Evolutionary conservation across 441 rosid species (phyloP).

Genomic region (Jatropha multifida): DNA sequence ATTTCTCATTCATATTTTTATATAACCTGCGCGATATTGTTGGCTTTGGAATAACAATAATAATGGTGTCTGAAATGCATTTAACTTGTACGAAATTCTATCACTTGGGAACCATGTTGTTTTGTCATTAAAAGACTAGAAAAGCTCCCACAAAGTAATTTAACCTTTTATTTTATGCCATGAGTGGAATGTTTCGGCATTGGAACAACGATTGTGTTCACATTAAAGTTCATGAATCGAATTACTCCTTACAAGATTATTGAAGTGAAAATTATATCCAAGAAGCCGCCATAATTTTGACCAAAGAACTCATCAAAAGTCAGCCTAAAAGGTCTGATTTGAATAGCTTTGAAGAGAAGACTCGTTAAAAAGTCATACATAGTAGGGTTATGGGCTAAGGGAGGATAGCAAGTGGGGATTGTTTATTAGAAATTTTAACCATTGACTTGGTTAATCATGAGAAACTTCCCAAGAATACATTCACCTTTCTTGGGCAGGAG

Average conservation of each 20-base stretch:
- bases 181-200: background rate
- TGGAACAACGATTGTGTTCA: background rate
- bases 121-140: background rate
- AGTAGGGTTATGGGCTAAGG: background rate
- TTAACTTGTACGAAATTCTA: background rate
- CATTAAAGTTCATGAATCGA: background rate
- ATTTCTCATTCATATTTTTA: background rate
- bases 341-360: background rate
- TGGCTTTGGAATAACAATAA: background rate
- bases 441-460: background rate
- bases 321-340: background rate
- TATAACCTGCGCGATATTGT: no score
- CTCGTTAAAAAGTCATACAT: background rate
- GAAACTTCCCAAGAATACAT: background rate
- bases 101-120: background rate
- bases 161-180: background rate
- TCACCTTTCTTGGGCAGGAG: background rate
- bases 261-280: background rate
- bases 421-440: background rate
- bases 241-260: background rate
- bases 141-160: background rate
- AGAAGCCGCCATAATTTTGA: conserved; percentile 23
- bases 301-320: conserved; percentile 1
- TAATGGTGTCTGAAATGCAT: background rate
- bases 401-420: background rate